Percentiles rank a stretch among this genome's conserved stretches.
These are phyloP conservation scores for Piper longum DNA, from an alignment of 164 flowering plant genomes.

Conservation along the genomic window DNA sequence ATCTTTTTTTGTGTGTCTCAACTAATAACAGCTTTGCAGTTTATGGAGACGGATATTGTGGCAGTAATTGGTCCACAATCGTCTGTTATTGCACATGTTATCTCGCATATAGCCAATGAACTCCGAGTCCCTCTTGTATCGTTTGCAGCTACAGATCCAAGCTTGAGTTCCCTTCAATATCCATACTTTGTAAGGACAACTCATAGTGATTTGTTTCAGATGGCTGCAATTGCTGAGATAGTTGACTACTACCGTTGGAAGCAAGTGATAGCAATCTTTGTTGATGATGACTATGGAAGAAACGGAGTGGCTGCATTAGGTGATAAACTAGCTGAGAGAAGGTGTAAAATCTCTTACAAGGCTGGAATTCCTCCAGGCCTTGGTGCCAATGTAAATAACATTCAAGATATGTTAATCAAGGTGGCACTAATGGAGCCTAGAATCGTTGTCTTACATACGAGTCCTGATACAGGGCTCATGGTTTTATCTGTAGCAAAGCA, in stretches of 20 bases:
- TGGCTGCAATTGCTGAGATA: constrained; percentile 73
- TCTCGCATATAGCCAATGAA: constrained; percentile 66
- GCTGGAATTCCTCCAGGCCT: constrained; percentile 29
- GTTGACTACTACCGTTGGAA: constrained; percentile 62
- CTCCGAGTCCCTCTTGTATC: constrained; percentile 80
- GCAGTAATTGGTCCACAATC: constrained; percentile 87
- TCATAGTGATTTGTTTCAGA: constrained; percentile 66
- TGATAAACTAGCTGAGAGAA: constrained; percentile 56
- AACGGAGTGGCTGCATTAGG: constrained; percentile 61
- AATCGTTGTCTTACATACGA: constrained; percentile 56
- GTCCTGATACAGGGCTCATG: constrained; percentile 35
- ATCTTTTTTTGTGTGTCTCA: neutral
- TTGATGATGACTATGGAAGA: constrained; percentile 78
- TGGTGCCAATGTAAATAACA: constrained; percentile 11
- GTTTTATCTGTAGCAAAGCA: constrained; percentile 48
- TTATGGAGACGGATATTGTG: constrained; percentile 65
- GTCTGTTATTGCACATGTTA: constrained; percentile 67
- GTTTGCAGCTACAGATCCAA: constrained; percentile 80
- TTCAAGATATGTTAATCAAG: constrained; percentile 46
- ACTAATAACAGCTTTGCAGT: constrained; percentile 41
- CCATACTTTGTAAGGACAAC: constrained; percentile 70
- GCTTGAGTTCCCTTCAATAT: constrained; percentile 61
- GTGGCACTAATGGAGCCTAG: constrained; percentile 54
- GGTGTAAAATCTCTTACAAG: constrained; percentile 60
- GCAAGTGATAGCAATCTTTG: constrained; percentile 53